Base-by-base conservation (phyloP, 805 yeast species). In the Myxozyma melibiosi region DNA sequence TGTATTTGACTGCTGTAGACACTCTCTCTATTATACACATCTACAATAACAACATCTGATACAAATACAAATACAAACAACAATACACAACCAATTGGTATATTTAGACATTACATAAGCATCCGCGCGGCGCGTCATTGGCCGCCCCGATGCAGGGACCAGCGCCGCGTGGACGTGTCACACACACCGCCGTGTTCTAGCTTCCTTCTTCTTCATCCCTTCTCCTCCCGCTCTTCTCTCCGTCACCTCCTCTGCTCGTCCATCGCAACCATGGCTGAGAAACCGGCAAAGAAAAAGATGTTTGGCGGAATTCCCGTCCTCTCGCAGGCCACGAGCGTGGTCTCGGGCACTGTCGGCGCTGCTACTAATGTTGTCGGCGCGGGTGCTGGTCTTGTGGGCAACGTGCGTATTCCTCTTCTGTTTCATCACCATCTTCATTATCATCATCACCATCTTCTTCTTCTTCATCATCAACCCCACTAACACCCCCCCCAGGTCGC, bases 281-380 rank as follows among this genome's bases (percentile, higher is more conserved):
- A 24, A n/a, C 27, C 37, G 39, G 47, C 46, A 45, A 42, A 38
- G 30, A 45, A 31, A 18, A 20, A 34, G 41, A 34, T 34, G 25
- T 46, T 58, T 39, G 52, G 53, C 62, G 33, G 30, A 30, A 50
- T 54, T 31, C 55, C 50, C 6, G 58, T 47, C 28, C 20, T 53
- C 31, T 46, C 50, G 18, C 44, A 20, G 34, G 58, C 54, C 8
- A n/a, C 46, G 25, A 42, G 24, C 40, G 45, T 48, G 28, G 54
- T 56, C 53, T 14, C 52, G 7, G 55, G 58, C 47, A 55, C 55
- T 27, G 60, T 42, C 37, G 55, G 52, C 27, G 35, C 20, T 13
- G 61, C 42, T 2, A 38, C 35, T 2, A 20, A 27, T 33, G 61
- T 53, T 31, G 52, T 47, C 20, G 49, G 35, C 37, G 31, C 44